Evolutionary conservation across 495 filamentous ascomycete species (phyloP).

Genomic region (Aspergillus kassunensis): DNA sequence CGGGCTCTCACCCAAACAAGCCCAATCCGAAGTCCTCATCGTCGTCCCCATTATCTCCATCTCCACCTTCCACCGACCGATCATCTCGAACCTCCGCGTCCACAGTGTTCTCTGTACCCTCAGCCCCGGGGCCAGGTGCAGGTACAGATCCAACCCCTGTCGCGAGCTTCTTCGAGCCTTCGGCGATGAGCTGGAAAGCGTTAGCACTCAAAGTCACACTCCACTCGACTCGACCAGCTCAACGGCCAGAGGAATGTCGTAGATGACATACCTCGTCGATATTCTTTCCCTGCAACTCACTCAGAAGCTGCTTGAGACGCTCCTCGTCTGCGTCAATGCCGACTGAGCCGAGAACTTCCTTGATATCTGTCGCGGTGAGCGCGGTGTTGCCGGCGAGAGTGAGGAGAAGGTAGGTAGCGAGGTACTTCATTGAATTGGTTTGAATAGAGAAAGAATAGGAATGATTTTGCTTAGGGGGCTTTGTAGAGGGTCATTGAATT

Average conservation of each 20-base stretch:
- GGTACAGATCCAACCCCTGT: neutral
- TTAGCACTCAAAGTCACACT: too few relatives aligned
- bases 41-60: neutral
- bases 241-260: neutral
- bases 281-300: slow-evolving; percentile 94
- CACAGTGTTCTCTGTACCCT: neutral
- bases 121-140: neutral
- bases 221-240: neutral
- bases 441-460: too few relatives aligned
- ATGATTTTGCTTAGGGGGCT: too few relatives aligned
- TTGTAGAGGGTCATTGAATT: too few relatives aligned
- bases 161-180: slow-evolving; percentile 84
- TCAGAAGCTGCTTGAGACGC: slow-evolving; percentile 75
- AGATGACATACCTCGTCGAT: slow-evolving; percentile 71
- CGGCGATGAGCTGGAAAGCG: too few relatives aligned
- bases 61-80: neutral
- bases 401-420: slow-evolving; percentile 98
- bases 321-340: slow-evolving; percentile 92
- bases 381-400: slow-evolving; percentile 85
- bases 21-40: slow-evolving; percentile 99
- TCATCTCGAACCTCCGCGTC: neutral
- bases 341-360: slow-evolving; percentile 84
- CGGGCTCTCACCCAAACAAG: slow-evolving; percentile 88
- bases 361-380: slow-evolving; percentile 83
- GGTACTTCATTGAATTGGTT: slow-evolving; percentile 85